phyloP scores from a whole-genome alignment of 2,329 filamentous ascomycete genomes.

The Mycogone perniciosa region DNA sequence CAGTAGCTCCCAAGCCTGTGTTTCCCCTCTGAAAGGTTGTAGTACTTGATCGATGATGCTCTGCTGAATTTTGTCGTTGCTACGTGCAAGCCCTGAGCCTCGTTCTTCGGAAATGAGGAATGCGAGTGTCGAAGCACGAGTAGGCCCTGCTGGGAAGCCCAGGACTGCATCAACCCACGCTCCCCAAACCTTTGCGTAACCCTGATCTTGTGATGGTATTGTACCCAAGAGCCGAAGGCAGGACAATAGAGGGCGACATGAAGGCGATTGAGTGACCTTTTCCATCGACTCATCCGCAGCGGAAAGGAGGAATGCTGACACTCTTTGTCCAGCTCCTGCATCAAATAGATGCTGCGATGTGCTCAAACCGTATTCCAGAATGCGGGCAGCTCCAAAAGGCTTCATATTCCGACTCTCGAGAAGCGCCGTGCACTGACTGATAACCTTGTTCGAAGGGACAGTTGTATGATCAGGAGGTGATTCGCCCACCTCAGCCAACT shows the following conservation, averaged over 20 bases:
- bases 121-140: slow-evolving; percentile 30
- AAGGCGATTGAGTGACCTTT: slow-evolving; percentile 60
- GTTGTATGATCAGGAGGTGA: slow-evolving; percentile 24
- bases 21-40: slow-evolving; percentile 29
- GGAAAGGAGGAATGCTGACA: slow-evolving; percentile 38
- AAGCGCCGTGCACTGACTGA: slow-evolving; percentile 34
- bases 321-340: slow-evolving; percentile 23
- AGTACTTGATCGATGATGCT: slow-evolving; percentile 38
- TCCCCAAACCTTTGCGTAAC: slow-evolving; percentile 40
- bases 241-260: slow-evolving; percentile 58
- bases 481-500: slow-evolving; percentile 17
- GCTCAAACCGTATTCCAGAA: slow-evolving; percentile 35
- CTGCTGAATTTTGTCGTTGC: slow-evolving; percentile 38
- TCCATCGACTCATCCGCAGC: slow-evolving; percentile 53
- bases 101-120: slow-evolving; percentile 42
- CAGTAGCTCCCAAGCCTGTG: slow-evolving; percentile 39
- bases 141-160: slow-evolving; percentile 18
- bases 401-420: slow-evolving; percentile 49
- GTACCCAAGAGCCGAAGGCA: slow-evolving; percentile 53
- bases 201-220: slow-evolving; percentile 30
- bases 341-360: slow-evolving; percentile 37
- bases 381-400: slow-evolving; percentile 47
- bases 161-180: slow-evolving; percentile 38
- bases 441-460: slow-evolving; percentile 23
- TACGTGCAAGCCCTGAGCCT: slow-evolving; percentile 33